Base-by-base conservation (phyloP, 768 basidiomycete genomes). In the Rhodosporidiobolus sp. region DNA sequence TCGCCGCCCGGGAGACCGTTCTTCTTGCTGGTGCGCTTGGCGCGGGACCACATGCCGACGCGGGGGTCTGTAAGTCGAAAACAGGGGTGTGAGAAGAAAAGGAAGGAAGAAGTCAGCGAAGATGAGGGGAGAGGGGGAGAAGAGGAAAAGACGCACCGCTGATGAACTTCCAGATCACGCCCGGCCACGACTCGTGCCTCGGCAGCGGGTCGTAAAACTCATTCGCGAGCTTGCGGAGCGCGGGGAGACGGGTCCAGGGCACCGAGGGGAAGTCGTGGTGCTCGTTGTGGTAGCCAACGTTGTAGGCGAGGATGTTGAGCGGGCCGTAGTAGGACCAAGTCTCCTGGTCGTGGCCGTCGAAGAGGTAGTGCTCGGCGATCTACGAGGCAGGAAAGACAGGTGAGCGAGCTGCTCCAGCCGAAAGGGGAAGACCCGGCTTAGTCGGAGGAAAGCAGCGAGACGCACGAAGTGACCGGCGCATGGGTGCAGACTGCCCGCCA, bases 231-330 rank as follows among this genome's bases (percentile, higher is more conserved):
- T 85, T 85, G 43, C 88, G 88, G 30, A 99, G 87, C 10, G 86
- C 86, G 3, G 94, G 91, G 0, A 98, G 85, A 32, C 90, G 88
- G 26, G 94, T 97, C 96, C 96, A 99, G 2, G 96, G 86, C 1
- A 99, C 82, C 20, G 93, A 93, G 14, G 96, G 94, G 82, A 99
- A 98, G 82, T 99, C 96, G 82, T 99, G 96, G 82, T 99, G 96
- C 79, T 98, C 96, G 81, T 99, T 97, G 81, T 99, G 96, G 80
- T 97, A 98, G 50, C 96, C 96, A 76, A 97, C 95, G 76, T 99
- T 99, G 81, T 97, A 99, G 22, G 93, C 92, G 30, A 98, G 82
- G 22, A 88, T 72, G 81, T 99, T 99, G 67, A 97, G 83, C 68
- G 87, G 86, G 0, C 96, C 96, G 77, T 99, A 99, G 81, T 98